Percentiles rank a stretch among this genome's conserved stretches.
Conservation (phyloP, 768 basidiomycete species). For the Lyophyllum shimeji region DNA sequence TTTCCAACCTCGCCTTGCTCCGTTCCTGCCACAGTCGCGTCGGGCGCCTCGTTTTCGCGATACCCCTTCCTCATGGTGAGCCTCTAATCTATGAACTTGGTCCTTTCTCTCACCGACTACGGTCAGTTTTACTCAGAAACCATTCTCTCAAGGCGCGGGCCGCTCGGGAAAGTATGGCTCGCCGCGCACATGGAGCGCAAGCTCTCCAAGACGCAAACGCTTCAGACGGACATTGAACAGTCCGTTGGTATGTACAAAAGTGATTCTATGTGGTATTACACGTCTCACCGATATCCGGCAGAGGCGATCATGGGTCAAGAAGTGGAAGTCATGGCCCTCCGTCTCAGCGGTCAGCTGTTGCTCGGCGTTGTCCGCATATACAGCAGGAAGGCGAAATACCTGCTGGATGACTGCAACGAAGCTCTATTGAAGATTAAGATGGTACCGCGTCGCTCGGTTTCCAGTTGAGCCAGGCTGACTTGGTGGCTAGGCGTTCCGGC, state of each 20-base stretch:
- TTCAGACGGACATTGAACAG: constrained; percentile 94
- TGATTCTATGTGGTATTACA: neutral
- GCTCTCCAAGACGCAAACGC: constrained; percentile 91
- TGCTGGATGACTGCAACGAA: constrained; percentile 97
- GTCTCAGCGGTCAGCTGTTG: constrained; percentile 94
- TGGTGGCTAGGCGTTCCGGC: constrained; percentile 78
- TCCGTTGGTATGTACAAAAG: constrained; percentile 68
- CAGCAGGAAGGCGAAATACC: constrained; percentile 95
- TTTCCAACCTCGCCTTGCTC: constrained; percentile 14
- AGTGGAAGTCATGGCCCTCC: constrained; percentile 89
- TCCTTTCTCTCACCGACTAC: constrained; percentile 4
- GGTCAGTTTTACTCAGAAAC: constrained; percentile 88
- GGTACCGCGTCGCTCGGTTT: constrained; percentile 40
- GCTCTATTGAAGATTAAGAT: constrained; percentile 94
- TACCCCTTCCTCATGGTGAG: constrained; percentile 27
- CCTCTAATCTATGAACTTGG: neutral
- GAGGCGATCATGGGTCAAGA: constrained; percentile 95
- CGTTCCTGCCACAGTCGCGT: constrained; percentile 25
- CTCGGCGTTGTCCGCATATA: constrained; percentile 98
- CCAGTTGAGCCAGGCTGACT: neutral
- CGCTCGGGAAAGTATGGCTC: constrained; percentile 97
- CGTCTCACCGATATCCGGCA: constrained; percentile 20
- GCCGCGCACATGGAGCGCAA: constrained; percentile 99
- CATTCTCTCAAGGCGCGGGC: constrained; percentile 90
- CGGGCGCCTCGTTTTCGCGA: constrained; percentile 17